Conservation (phyloP, 148 eudicot species). For the Persicaria tinctoria region DNA sequence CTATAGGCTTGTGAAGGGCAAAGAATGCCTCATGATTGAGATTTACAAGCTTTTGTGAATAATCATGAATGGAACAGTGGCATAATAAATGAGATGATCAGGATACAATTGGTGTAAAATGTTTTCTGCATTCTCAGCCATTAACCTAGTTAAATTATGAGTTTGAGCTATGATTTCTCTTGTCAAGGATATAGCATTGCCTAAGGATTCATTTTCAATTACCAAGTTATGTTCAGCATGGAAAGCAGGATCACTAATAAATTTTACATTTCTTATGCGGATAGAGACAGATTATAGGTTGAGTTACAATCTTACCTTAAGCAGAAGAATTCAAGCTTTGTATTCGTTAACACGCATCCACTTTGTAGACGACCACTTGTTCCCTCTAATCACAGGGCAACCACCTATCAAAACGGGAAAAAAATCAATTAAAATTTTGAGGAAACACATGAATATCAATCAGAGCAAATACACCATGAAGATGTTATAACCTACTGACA, state of each 20-base stretch:
- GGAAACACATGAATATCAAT: neutral
- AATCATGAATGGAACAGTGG: too few relatives aligned
- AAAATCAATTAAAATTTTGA: neutral
- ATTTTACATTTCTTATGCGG: neutral
- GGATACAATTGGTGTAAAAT: neutral
- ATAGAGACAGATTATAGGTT: neutral
- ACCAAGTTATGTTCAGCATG: neutral
- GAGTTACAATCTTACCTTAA: neutral
- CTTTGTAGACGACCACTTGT: conserved; percentile 27
- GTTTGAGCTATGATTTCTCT: neutral
- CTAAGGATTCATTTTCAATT: neutral
- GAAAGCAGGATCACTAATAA: neutral
- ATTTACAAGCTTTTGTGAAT: neutral
- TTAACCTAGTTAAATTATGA: neutral
- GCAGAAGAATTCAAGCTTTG: conserved; percentile 9
- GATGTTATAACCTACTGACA: too few relatives aligned
- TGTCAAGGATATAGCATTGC: neutral
- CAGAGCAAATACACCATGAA: neutral
- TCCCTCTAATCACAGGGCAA: conserved; percentile 26
- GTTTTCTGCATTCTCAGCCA: neutral
- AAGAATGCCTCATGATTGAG: neutral
- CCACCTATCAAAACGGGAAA: conserved; percentile 16
- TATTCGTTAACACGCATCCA: conserved; percentile 24
- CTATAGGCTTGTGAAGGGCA: neutral
- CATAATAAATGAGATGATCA: neutral